Base-by-base conservation (phyloP, 257 asterid species). In the Cynanchum wilfordii region DNA sequence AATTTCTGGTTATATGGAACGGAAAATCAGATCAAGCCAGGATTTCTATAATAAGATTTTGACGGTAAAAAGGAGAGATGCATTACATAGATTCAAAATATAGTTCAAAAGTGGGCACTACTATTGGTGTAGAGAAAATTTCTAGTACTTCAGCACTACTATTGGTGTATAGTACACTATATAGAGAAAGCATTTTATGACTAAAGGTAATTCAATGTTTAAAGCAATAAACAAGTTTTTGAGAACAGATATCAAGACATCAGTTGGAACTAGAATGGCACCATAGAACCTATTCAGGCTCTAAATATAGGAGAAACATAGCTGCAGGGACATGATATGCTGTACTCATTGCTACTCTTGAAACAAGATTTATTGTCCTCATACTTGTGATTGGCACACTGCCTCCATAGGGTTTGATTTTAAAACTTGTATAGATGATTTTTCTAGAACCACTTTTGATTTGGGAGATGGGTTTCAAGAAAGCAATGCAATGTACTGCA, bases 381-480 rank as follows among this genome's bases (percentile, higher is more conserved):
- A 10, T 22, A 57, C 36, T 11, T 6, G 10, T 20, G 4, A 58
- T 25, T 1, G 13, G 20, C 65, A 25, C 38, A 51, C 19, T 51
- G 57, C 30, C 36, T 3, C 15, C 1, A 33, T 25, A 25, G 16
- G 38, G 65, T 3, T 29, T 30, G 9, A 60, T 60, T 60, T 60
- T 17, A 15, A 13, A 29, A 4, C 44, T 25, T 44, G 33, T 30
- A 63, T 51, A 55, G 73, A 33, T 20, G 19, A 33, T n/a, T 63
- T 55, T 66, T 66, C 57, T 40, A 33, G 64, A 42, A 77, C 11
- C 38, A 36, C 49, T 52, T 56, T 68, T 52, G 33, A 71, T 29
- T 62, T 29, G 66, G 6, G 52, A 79, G 64, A 59, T 24, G 42
- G 42, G 19, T 62, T 20, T 67, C 10, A 52, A 79, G 68, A 67